Evolutionary conservation across 768 basidiomycete genomes (phyloP).

Genomic region (Pleurotus salmoneostramineus): DNA sequence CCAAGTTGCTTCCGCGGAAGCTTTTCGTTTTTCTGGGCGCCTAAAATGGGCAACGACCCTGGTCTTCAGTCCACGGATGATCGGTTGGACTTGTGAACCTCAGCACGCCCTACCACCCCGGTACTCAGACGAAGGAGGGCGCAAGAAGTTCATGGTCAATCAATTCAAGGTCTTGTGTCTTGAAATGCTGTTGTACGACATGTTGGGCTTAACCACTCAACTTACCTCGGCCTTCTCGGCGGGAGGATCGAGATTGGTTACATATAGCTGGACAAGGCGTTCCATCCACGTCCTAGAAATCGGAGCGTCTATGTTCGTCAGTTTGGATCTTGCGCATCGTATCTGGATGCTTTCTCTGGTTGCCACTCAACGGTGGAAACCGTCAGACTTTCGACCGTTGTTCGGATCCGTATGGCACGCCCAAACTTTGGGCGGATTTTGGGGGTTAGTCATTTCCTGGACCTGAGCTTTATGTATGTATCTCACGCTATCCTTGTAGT

Average conservation of each 20-base stretch:
- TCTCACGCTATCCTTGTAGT: conserved; percentile 10
- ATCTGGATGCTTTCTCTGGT: neutral
- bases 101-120: neutral
- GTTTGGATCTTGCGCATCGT: neutral
- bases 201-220: neutral
- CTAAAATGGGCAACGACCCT: neutral
- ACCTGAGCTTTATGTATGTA: neutral
- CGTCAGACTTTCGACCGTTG: conserved; percentile 5
- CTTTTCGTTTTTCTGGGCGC: neutral
- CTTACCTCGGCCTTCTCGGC: neutral
- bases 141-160: neutral
- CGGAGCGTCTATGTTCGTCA: neutral
- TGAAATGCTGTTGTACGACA: neutral
- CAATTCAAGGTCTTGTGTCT: neutral
- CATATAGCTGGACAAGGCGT: neutral
- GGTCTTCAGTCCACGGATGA: neutral
- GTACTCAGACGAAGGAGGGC: neutral
- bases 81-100: neutral
- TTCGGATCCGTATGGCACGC: conserved; percentile 22
- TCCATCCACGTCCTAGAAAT: neutral
- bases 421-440: conserved; percentile 24
- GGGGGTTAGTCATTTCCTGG: conserved; percentile 22
- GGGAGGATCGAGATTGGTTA: neutral
- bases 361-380: neutral
- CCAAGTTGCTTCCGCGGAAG: neutral